Conservation (phyloP, 1,284 basidiomycete genomes). For the Amylostereum areolatum region DNA sequence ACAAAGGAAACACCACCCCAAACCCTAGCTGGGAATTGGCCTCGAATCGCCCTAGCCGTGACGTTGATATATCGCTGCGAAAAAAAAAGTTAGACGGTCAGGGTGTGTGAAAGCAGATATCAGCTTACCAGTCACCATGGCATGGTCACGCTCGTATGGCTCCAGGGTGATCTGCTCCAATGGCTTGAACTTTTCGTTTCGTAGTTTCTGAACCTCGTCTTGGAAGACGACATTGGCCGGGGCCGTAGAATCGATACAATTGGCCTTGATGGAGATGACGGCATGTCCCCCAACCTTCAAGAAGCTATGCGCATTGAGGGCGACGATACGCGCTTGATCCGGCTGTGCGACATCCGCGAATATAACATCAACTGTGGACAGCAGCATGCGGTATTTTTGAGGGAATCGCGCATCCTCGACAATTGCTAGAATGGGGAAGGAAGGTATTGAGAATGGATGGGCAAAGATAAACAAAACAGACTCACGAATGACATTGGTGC, state of each 20-base stretch:
- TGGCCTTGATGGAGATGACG: conserved; percentile 99
- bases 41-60: conserved; percentile 25
- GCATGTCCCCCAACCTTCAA: conserved; percentile 91
- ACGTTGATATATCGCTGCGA: conserved; percentile 42
- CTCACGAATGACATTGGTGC: conserved; percentile 97
- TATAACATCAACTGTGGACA: conserved; percentile 91
- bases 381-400: conserved; percentile 92
- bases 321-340: conserved; percentile 95
- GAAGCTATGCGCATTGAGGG: conserved; percentile 93
- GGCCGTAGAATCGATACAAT: conserved; percentile 95
- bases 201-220: conserved; percentile 82
- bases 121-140: conserved; percentile 67
- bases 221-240: conserved; percentile 90
- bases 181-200: conserved; percentile 82
- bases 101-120: not conserved
- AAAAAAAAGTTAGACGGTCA: conserved; percentile 2
- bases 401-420: conserved; percentile 96
- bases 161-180: conserved; percentile 91
- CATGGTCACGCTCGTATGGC: conserved; percentile 79
- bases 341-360: conserved; percentile 99
- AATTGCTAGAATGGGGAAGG: conserved; percentile 56
- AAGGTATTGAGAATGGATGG: conserved; percentile 2
- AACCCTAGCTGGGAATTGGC: not conserved
- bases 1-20: not conserved
- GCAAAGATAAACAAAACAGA: conserved; percentile 15